Percentiles rank a stretch among this genome's conserved stretches.
phyloP scores from a whole-genome alignment of 2,329 filamentous ascomycete genomes.

The Talaromyces sp. region DNA sequence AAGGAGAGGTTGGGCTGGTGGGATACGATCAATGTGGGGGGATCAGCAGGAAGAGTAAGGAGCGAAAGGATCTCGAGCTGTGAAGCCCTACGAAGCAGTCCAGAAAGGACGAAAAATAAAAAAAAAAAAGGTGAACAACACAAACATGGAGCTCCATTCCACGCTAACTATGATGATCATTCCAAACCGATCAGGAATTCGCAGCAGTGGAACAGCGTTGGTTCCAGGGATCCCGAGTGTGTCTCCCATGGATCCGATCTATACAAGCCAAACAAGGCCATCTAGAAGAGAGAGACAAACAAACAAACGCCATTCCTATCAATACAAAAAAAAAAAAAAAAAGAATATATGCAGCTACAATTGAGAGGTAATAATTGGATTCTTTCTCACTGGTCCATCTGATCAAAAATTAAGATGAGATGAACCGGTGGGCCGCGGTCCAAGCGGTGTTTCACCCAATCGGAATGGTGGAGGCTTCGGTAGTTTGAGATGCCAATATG shows the following conservation, averaged over 20 bases:
- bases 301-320: no score
- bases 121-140: slow-evolving; percentile 7
- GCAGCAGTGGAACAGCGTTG: slow-evolving; percentile 3
- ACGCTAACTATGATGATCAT: slow-evolving; percentile 22
- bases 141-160: slow-evolving; percentile 22
- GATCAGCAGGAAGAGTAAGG: slow-evolving; percentile 6
- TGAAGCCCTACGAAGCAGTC: neutral
- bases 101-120: neutral
- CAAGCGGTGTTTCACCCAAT: slow-evolving; percentile 6
- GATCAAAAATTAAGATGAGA: neutral
- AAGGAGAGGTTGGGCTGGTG: slow-evolving; percentile 6
- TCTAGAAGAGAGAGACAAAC: no score
- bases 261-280: no score
- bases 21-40: slow-evolving; percentile 6
- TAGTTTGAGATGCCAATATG: neutral
- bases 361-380: no score
- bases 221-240: neutral
- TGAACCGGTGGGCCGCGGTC: slow-evolving; percentile 11
- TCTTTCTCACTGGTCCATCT: no score
- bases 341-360: neutral
- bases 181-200: slow-evolving; percentile 24
- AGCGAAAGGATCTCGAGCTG: neutral
- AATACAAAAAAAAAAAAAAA: no score
- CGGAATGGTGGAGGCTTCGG: neutral
- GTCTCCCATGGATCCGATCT: neutral